A percentile compares a stretch with the other conserved stretches of the same genome.
These are phyloP conservation scores for Zymoseptoria crescenta DNA, from an alignment of 2,329 filamentous ascomycete species.

Conservation along the genomic window DNA sequence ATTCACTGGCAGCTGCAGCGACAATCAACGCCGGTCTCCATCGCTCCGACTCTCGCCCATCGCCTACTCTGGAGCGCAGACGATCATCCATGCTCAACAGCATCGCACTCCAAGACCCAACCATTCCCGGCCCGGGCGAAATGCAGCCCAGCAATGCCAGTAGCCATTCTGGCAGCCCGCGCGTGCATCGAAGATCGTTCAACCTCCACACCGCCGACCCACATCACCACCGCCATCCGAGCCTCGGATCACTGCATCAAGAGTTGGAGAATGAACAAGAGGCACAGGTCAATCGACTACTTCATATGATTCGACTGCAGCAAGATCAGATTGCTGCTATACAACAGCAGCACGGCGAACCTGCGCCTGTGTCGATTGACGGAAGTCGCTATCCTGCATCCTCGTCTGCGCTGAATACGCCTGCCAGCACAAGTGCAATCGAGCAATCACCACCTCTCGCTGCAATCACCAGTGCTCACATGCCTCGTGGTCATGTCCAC, in stretches of 20 bases:
- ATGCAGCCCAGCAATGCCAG: slow-evolving; percentile 44
- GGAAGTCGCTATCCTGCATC: not conserved
- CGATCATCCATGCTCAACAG: slow-evolving; percentile 66
- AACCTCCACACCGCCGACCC: slow-evolving; percentile 46
- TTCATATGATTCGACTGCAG: slow-evolving; percentile 68
- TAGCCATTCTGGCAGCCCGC: slow-evolving; percentile 23
- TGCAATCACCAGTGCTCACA: slow-evolving; percentile 14
- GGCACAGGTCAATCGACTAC: slow-evolving; percentile 68
- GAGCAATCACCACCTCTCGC: slow-evolving; percentile 15
- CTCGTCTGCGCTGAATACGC: slow-evolving; percentile 24
- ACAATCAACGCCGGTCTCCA: slow-evolving; percentile 62
- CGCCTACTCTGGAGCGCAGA: slow-evolving; percentile 47
- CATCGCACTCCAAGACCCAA: slow-evolving; percentile 64
- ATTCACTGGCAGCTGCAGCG: slow-evolving; percentile 64
- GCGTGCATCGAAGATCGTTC: slow-evolving; percentile 24
- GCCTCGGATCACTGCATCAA: slow-evolving; percentile 69
- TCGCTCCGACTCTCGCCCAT: slow-evolving; percentile 40
- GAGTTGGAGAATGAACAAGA: slow-evolving; percentile 74
- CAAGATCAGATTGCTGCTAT: slow-evolving; percentile 60
- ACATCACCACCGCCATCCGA: slow-evolving; percentile 56
- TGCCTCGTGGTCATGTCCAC: slow-evolving; percentile 18
- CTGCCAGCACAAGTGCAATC: slow-evolving; percentile 40
- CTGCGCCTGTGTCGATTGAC: slow-evolving; percentile 2
- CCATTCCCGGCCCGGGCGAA: slow-evolving; percentile 60
- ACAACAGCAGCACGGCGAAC: slow-evolving; percentile 33